phyloP scores from a whole-genome alignment of 2,329 filamentous ascomycete species.

The Colletotrichum kahawae region DNA sequence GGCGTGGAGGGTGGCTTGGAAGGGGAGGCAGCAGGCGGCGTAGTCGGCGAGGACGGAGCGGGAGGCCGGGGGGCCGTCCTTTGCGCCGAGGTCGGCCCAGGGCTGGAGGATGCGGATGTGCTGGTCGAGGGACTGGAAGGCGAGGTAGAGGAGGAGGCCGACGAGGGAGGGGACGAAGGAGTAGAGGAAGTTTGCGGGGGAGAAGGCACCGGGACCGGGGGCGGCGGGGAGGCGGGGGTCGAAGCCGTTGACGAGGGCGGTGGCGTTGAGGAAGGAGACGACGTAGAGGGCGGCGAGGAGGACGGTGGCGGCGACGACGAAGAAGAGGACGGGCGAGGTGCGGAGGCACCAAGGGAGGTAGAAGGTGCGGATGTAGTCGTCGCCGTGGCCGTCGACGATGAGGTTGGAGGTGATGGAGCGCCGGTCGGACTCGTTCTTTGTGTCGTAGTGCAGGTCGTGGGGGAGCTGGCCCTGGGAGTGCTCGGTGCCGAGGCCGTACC shows the following conservation, averaged over 20 bases:
- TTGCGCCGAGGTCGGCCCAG: slow-evolving; percentile 66
- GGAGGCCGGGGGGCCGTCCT: slow-evolving; percentile 65
- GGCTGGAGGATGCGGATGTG: slow-evolving; percentile 70
- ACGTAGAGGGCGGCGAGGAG: slow-evolving; percentile 75
- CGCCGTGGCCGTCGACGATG: slow-evolving; percentile 44
- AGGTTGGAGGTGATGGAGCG: slow-evolving; percentile 29
- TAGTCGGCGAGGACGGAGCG: slow-evolving; percentile 74
- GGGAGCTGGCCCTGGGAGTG: slow-evolving; percentile 34
- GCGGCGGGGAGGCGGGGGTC: slow-evolving; percentile 66
- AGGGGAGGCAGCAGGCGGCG: slow-evolving; percentile 67
- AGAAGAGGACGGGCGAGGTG: slow-evolving; percentile 68
- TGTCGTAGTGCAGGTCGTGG: slow-evolving; percentile 19
- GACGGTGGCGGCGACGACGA: slow-evolving; percentile 62
- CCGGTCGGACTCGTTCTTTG: slow-evolving; percentile 28
- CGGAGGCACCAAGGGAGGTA: slow-evolving; percentile 81
- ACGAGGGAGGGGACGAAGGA: slow-evolving; percentile 74
- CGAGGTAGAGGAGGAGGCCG: slow-evolving; percentile 70
- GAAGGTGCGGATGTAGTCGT: slow-evolving; percentile 55
- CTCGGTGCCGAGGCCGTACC: slow-evolving; percentile 77
- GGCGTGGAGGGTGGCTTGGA: slow-evolving; percentile 64
- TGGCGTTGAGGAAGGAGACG: slow-evolving; percentile 77
- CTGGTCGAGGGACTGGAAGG: slow-evolving; percentile 71
- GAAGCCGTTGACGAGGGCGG: slow-evolving; percentile 73
- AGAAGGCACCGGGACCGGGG: slow-evolving; percentile 72
- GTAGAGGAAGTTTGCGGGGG: slow-evolving; percentile 87